Conservation (phyloP, 192 early-diverging fungal genomes). For the Glomus cerebriforme region DNA sequence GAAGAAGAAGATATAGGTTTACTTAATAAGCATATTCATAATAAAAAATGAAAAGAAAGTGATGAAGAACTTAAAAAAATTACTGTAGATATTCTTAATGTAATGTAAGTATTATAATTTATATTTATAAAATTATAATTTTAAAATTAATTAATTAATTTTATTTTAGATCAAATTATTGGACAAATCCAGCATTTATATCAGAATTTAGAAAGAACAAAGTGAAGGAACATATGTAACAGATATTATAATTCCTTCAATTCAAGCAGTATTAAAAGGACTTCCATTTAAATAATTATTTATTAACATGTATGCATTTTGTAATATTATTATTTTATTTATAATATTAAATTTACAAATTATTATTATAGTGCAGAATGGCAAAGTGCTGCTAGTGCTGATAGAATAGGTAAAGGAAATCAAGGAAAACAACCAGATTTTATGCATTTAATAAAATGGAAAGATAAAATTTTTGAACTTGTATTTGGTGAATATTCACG, state of each 20-base stretch:
- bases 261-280: background rate
- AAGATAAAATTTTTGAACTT: constrained; percentile 15
- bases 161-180: background rate
- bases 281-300: background rate
- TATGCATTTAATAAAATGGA: background rate
- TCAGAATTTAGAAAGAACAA: background rate
- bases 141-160: background rate
- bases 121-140: background rate
- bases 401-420: constrained; percentile 4
- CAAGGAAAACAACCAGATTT: constrained; percentile 12
- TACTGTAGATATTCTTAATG: background rate
- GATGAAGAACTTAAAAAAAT: background rate
- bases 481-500: constrained; percentile 8
- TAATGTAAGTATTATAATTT: background rate
- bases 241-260: background rate
- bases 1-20: background rate
- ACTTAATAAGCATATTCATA: background rate
- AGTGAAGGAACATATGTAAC: constrained; percentile 24
- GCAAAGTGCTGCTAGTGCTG: constrained; percentile 12
- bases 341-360: background rate
- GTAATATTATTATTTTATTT: background rate
- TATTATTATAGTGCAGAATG: constrained; percentile 2
- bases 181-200: background rate
- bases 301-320: background rate
- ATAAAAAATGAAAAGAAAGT: background rate